Evolutionary conservation across 2,329 filamentous ascomycete species (phyloP).

Genomic region (Chaetomium sp.): DNA sequence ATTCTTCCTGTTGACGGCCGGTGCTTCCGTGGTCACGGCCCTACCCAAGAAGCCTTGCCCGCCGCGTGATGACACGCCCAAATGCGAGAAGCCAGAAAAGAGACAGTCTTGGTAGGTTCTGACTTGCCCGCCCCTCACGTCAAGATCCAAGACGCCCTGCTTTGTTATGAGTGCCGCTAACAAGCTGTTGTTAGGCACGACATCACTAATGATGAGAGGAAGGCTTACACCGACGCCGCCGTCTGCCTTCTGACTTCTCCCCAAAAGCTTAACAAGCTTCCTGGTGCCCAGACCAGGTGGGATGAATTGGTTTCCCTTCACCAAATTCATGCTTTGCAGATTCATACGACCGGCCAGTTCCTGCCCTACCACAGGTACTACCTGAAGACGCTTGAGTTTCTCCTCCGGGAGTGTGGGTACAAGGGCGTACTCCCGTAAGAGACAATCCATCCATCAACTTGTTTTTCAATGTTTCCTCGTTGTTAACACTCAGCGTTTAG

Average conservation of each 20-base stretch:
- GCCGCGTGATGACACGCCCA: neutral
- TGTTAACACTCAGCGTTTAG: neutral
- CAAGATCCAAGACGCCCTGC: neutral
- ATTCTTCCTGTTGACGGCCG: neutral
- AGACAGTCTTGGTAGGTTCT: neutral
- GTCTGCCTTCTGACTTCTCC: neutral
- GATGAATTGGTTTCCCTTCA: conserved; percentile 3
- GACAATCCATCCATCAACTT: neutral
- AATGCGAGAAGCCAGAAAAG: neutral
- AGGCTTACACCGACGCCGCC: neutral
- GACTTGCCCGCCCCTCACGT: neutral
- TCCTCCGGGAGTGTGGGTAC: conserved; percentile 3
- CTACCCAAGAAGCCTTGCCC: neutral
- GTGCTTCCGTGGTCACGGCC: neutral
- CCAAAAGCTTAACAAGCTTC: neutral
- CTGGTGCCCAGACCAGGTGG: conserved; percentile 2
- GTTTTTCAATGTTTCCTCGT: neutral
- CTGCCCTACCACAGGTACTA: conserved; percentile 5
- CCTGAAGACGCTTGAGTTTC: neutral
- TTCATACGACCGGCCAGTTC: neutral
- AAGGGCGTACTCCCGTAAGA: conserved; percentile 1
- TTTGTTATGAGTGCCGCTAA: neutral
- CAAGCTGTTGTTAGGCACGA: neutral
- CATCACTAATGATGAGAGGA: neutral
- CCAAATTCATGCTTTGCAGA: conserved; percentile 4